A percentile compares a stretch with the other conserved stretches of the same genome.
Evolutionary conservation across 495 filamentous ascomycete genomes (phyloP).

Genomic region (Achaetomiella virescens): DNA sequence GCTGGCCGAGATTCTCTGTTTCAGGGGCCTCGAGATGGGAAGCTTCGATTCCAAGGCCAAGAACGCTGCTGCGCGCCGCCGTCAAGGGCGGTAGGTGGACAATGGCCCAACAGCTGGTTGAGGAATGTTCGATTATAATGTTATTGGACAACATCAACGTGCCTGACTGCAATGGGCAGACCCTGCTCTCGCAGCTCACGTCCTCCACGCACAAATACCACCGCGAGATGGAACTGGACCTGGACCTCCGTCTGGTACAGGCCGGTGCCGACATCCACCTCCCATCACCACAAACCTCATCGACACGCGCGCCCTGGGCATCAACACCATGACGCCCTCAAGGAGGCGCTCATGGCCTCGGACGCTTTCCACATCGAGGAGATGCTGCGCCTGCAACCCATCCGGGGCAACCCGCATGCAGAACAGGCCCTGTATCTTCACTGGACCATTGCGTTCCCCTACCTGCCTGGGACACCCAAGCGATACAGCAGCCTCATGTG

Average conservation of each 20-base stretch:
- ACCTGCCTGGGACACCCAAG: neutral
- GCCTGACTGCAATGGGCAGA: neutral
- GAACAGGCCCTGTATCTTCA: neutral
- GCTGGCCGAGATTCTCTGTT: neutral
- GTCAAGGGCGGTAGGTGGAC: neutral
- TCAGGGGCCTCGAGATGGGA: neutral
- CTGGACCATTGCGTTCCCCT: neutral
- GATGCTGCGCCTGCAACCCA: constrained; percentile 6
- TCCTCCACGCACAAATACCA: neutral
- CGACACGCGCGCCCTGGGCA: no score
- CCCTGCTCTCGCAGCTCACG: neutral
- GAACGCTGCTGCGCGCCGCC: neutral
- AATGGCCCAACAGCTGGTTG: neutral
- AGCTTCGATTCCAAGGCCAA: neutral
- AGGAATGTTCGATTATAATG: neutral
- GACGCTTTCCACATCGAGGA: neutral
- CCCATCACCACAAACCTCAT: neutral
- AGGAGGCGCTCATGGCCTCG: neutral
- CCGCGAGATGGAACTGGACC: neutral
- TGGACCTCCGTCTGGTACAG: neutral
- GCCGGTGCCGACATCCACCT: constrained; percentile 1
- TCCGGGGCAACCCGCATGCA: constrained; percentile 4
- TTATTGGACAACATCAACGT: neutral
- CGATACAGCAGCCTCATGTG: no score
- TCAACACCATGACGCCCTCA: neutral